Evolutionary conservation across 768 basidiomycete species (phyloP), one percentile per base, ranked within the genome.

Genomic region (Coprinopsis sp.): DNA sequence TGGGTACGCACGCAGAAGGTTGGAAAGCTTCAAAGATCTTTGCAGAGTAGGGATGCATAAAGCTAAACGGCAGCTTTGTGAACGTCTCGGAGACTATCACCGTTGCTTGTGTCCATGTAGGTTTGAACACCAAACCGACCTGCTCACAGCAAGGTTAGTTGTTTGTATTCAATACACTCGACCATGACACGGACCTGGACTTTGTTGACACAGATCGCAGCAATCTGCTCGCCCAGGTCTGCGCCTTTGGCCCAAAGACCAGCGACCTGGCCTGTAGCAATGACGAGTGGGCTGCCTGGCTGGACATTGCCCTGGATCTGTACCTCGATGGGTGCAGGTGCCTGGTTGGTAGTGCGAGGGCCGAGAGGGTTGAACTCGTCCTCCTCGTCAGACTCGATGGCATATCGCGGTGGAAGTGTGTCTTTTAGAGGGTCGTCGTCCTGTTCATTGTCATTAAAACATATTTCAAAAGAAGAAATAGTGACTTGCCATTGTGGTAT

Each of bases 321-420:
- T 53, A 78, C 54, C 27, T 67, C 59, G 31, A 57, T 37, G 3
- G 29, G 29, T 21, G 22, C 4, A 13, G 51, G 50, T 44, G 52
- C 52, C 37, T 52, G 51, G 44, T 39, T 56, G 52, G 49, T 18
- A 21, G 52, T 11, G 36, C 52, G 49, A 6, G 55, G 34, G 16
- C 59, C 54, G 2, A 72, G 58, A 12, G 76, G 76, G 44, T 76
- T 74, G 50, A 69, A 68, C 54, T 83, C 80, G 42, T 84, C 82
- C 50, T 81, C 81, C n/a, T 82, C 81, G 50, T 84, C 82, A 3
- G 81, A 82, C 55, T 84, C 82, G 39, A 83, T 63, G 29, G 76
- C 76, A 50, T 84, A 71, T 45, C 82, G 73, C 28, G 82, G 78
- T 2, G 82, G 79, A 3, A 67, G 64, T 39, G 67, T 66, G 55